Conservation (phyloP, 2,329 filamentous ascomycete genomes). For the Diaporthe citrichinensis region DNA sequence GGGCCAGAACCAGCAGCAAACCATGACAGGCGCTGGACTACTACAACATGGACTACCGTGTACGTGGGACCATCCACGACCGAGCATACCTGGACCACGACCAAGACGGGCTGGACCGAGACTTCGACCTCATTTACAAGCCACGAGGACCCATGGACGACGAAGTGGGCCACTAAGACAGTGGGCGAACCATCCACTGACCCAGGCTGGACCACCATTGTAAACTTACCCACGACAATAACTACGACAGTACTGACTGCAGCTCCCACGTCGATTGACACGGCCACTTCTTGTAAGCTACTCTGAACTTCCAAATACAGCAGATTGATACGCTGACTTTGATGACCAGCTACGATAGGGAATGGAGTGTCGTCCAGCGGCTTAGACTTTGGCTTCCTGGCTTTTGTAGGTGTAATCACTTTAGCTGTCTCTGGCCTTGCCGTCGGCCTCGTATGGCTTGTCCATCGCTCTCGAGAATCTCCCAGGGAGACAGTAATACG, state of each 20-base stretch:
- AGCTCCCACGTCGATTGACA: background rate
- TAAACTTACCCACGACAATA: background rate
- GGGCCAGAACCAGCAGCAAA: background rate
- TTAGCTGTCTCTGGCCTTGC: background rate
- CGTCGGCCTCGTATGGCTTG: background rate
- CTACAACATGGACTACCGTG: background rate
- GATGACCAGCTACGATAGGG: background rate
- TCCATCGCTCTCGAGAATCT: background rate
- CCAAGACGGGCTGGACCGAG: no score
- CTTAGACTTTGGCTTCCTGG: background rate
- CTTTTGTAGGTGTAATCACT: background rate
- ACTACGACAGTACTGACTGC: background rate
- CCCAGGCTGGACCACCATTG: background rate
- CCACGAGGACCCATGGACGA: background rate
- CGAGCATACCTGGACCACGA: background rate
- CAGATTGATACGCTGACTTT: background rate
- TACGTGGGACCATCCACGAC: background rate
- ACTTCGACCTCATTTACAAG: background rate
- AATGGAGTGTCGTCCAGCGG: no score
- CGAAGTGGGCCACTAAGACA: background rate
- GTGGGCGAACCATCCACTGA: background rate
- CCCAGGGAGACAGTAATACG: no score
- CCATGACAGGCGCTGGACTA: background rate
- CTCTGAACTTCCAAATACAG: background rate
- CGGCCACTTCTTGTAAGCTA: background rate